Evolutionary conservation across 495 filamentous ascomycete species (phyloP).

Genomic region (Penicillium desertorum): DNA sequence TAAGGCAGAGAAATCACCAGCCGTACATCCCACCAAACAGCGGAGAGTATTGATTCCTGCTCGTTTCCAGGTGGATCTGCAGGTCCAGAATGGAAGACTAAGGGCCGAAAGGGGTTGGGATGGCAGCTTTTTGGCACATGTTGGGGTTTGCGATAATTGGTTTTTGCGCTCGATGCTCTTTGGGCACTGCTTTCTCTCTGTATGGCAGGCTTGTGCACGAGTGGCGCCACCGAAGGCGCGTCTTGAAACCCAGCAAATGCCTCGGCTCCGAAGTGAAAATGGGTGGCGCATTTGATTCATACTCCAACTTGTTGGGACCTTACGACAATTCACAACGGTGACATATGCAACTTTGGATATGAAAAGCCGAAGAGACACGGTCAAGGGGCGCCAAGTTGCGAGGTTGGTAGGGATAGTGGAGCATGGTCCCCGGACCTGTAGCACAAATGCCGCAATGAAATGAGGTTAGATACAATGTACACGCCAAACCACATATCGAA

Average conservation of each 20-base stretch:
- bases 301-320: background rate
- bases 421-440: slow-evolving; percentile 5
- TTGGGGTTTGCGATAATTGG: background rate
- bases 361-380: background rate
- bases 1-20: slow-evolving; percentile 44
- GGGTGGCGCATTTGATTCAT: background rate
- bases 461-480: background rate
- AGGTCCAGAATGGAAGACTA: slow-evolving; percentile 34
- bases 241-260: background rate
- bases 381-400: background rate
- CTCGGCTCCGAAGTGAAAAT: background rate
- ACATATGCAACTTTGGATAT: background rate
- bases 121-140: background rate
- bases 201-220: slow-evolving; percentile 1
- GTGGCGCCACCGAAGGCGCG: slow-evolving; percentile 3
- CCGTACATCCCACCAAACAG: slow-evolving; percentile 44
- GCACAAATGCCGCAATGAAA: slow-evolving; percentile 11
- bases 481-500: background rate
- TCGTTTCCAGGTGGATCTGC: slow-evolving; percentile 35
- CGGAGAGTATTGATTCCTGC: slow-evolving; percentile 47
- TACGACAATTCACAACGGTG: background rate
- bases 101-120: background rate
- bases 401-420: background rate
- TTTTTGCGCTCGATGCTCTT: background rate
- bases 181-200: background rate